Evolutionary conservation across 2,329 filamentous ascomycete genomes (phyloP), one percentile per base, ranked within the genome.

Genomic region (Aureobasidium leucospermi): DNA sequence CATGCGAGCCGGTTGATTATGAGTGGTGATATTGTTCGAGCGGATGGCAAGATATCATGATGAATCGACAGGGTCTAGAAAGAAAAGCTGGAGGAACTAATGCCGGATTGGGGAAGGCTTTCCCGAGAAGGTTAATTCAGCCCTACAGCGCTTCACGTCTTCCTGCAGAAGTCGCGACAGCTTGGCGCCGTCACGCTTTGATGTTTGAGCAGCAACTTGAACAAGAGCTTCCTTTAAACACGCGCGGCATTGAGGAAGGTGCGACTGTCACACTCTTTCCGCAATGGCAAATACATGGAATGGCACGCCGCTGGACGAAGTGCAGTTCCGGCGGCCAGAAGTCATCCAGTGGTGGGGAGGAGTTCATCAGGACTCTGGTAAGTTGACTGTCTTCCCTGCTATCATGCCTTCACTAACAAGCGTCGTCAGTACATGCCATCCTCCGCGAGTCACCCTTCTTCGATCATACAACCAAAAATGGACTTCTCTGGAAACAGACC

Each of bases 361-460:
- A n/a, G 52, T 63, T 7, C 53, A 61, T 10, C 43, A 59, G 3
- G 53, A 63, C 59, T 51, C 47, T 13, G 46, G 62, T 63, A 61
- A 16, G 58, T n/a, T 9, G 23, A 13, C 28, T 8, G 1, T n/a
- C 39, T 11, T 23, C 2, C 2, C 13, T 4, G 6, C 28, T 13
- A 8, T 47, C 7, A 2, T 3, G 2, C 10, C 16, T 23, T 10
- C 10, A 23, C 39, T 59, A 5, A 59, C 38, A 13, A 6, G 3
- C 9, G 8, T 23, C 19, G 3, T 4, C 43, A 63, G 62, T 86
- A 45, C 78, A 85, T 58, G 82, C 81, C 67, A 86, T 86, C 70
- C 85, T 87, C 68, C 76, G 77, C 60, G 76, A 81, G 64, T 84
- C 82, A 1, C 82, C 81, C n/a, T 86, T 85, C 74, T 85, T 84